phyloP scores from a whole-genome alignment of 257 asterid species.

The Gentiana dahurica region DNA sequence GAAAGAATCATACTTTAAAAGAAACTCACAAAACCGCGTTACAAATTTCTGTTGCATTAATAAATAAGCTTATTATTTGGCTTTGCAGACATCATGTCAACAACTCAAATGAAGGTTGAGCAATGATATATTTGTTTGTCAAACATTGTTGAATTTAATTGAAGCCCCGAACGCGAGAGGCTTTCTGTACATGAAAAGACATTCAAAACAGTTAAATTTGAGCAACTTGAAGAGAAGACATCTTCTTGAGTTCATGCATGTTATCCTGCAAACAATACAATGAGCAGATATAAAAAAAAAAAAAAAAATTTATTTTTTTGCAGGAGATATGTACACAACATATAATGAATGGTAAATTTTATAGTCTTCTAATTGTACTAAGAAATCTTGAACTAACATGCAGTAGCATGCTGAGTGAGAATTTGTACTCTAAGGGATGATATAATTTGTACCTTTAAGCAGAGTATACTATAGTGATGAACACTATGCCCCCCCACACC shows the following conservation, averaged over 20 bases:
- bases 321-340: slow-evolving; percentile 6
- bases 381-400: slow-evolving; percentile 27
- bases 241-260: too few relatives aligned
- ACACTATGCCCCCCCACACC: too few relatives aligned
- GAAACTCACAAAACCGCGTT: not conserved
- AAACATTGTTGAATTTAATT: slow-evolving; percentile 32
- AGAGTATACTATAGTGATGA: too few relatives aligned
- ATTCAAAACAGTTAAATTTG: slow-evolving; percentile 10
- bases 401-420: slow-evolving; percentile 25
- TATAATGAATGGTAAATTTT: slow-evolving; percentile 11
- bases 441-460: too few relatives aligned
- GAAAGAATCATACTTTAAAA: not conserved
- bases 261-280: too few relatives aligned
- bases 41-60: not conserved
- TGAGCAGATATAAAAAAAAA: too few relatives aligned
- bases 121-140: slow-evolving; percentile 22
- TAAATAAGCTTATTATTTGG: not conserved
- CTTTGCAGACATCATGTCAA: slow-evolving; percentile 39
- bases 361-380: slow-evolving; percentile 13
- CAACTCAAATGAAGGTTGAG: slow-evolving; percentile 60
- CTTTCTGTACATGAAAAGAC: slow-evolving; percentile 53
- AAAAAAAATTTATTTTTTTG: slow-evolving; percentile 3
- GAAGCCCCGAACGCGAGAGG: slow-evolving; percentile 84
- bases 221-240: slow-evolving; percentile 3
- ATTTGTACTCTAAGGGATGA: too few relatives aligned